These are phyloP conservation scores for Fusarium solani-melongenae DNA, from an alignment of 2,329 filamentous ascomycete genomes.

Conservation along the genomic window DNA sequence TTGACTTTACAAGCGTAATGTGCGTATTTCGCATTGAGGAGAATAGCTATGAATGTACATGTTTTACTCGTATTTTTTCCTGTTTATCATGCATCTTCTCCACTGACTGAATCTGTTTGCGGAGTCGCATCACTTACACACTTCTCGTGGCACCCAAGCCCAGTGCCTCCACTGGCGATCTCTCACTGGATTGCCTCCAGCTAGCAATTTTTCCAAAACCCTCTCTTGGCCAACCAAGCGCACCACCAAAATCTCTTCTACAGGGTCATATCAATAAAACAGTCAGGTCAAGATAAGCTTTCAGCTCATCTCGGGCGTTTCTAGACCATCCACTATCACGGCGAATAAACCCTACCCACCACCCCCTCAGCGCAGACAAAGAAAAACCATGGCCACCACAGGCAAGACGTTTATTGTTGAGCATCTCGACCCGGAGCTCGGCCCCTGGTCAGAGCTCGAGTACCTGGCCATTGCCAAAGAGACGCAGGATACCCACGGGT, in stretches of 20 bases:
- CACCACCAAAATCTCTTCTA: conserved; percentile 22
- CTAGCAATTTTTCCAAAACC: conserved; percentile 36
- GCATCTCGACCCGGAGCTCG: conserved; percentile 94
- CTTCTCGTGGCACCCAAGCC: background rate
- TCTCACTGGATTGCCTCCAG: conserved; percentile 23
- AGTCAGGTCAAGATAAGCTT: background rate
- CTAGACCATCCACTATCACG: background rate
- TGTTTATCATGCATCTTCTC: background rate
- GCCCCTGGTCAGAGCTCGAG: conserved; percentile 93
- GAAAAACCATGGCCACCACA: conserved; percentile 49
- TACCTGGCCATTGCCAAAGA: conserved; percentile 90
- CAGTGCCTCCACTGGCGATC: conserved; percentile 22
- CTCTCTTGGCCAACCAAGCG: conserved; percentile 23
- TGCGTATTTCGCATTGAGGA: background rate
- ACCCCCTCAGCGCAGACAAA: conserved; percentile 28
- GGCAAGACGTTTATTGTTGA: conserved; percentile 91
- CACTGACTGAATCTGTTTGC: background rate
- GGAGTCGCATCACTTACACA: background rate
- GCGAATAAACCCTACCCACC: background rate
- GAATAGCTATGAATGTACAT: background rate
- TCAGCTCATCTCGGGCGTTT: background rate
- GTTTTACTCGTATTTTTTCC: background rate
- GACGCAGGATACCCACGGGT: conserved; percentile 72
- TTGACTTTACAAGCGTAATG: background rate
- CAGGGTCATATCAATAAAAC: conserved; percentile 3